These are phyloP conservation scores for Melanomma pulvis-pyrius DNA, from an alignment of 495 filamentous ascomycete genomes.

Conservation along the genomic window DNA sequence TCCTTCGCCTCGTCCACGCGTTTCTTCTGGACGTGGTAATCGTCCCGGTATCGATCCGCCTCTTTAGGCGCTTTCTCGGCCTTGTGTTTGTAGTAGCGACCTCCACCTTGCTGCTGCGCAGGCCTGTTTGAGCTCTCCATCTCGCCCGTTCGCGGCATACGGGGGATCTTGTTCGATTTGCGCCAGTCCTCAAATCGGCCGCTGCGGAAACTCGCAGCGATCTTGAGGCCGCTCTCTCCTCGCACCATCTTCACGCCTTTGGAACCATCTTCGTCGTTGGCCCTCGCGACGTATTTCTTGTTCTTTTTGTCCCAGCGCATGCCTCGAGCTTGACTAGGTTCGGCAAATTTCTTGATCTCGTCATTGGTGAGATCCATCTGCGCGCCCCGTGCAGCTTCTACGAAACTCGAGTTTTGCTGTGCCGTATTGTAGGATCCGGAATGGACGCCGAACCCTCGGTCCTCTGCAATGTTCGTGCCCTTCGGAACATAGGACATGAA, in stretches of 20 bases:
- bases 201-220: constrained; percentile 87
- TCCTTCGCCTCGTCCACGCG: constrained; percentile 83
- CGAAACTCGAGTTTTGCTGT: constrained; percentile 68
- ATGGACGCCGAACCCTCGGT: constrained; percentile 88
- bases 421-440: constrained; percentile 62
- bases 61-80: constrained; percentile 84
- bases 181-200: constrained; percentile 93
- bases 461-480: constrained; percentile 75
- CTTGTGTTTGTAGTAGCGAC: constrained; percentile 73
- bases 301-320: constrained; percentile 97
- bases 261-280: constrained; percentile 93
- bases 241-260: constrained; percentile 80
- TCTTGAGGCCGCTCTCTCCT: constrained; percentile 93
- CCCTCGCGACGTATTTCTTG: constrained; percentile 87
- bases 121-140: constrained; percentile 59
- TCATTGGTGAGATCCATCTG: constrained; percentile 90
- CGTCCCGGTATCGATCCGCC: constrained; percentile 84
- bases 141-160: constrained; percentile 80
- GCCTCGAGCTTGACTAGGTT: constrained; percentile 65
- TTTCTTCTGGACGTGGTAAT: constrained; percentile 90
- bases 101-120: constrained; percentile 35
- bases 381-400: constrained; percentile 75
- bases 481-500: constrained; percentile 95
- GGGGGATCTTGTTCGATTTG: constrained; percentile 75
- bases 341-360: constrained; percentile 71